Conservation (phyloP, 192 early-diverging fungal species). For the Entomortierella lignicola region DNA sequence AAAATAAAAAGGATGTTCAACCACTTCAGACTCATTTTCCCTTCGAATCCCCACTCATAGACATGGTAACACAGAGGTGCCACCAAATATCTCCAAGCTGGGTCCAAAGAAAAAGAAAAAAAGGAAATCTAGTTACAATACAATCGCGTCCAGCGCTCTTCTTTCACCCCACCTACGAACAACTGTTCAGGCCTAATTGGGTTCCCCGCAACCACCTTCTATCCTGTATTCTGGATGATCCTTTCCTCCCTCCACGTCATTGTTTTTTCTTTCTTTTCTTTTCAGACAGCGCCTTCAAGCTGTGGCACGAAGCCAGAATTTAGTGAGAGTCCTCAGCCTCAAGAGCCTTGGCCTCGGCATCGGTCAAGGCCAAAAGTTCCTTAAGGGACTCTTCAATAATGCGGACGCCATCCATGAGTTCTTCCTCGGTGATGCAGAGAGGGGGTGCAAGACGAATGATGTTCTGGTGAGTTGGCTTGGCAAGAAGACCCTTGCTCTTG, state of each 20-base stretch:
- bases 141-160: constrained; percentile 57
- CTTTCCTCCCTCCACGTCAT: constrained; percentile 15
- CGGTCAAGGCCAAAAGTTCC: constrained; percentile 68
- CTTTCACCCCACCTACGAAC: constrained; percentile 43
- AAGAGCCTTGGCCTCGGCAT: constrained; percentile 53
- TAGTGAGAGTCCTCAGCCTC: constrained; percentile 54
- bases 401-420: constrained; percentile 81
- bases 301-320: not conserved
- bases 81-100: not conserved
- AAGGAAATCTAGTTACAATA: constrained; percentile 56
- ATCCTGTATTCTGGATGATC: constrained; percentile 46
- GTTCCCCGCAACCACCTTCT: constrained; percentile 35
- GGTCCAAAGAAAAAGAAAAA: constrained; percentile 54
- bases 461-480: constrained; percentile 98
- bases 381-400: constrained; percentile 84
- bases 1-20: constrained; percentile 30
- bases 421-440: constrained; percentile 93
- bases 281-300: not conserved
- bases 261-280: constrained; percentile 4
- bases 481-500: constrained; percentile 92
- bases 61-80: not conserved
- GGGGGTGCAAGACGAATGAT: constrained; percentile 98
- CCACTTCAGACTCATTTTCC: constrained; percentile 60
- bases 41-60: constrained; percentile 16
- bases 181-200: constrained; percentile 38